Conservation (phyloP, 2,329 filamentous ascomycete genomes). For the Talaromyces marneffei region DNA sequence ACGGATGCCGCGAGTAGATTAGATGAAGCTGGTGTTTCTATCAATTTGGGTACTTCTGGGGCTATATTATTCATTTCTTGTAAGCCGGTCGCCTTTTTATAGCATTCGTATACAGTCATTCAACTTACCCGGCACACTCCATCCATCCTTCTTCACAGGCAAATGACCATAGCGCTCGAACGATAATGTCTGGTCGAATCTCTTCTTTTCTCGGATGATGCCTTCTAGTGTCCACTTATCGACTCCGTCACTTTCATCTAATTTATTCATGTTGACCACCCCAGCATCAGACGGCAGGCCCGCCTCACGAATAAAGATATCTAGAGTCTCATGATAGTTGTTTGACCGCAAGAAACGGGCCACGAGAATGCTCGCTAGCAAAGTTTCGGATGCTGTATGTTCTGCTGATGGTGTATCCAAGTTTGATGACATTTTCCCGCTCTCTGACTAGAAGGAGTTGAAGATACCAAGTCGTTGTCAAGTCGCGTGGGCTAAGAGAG, state of each 20-base stretch:
- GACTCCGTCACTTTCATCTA: constrained; percentile 21
- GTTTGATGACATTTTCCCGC: not conserved
- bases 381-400: constrained; percentile 9
- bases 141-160: constrained; percentile 28
- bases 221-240: constrained; percentile 52
- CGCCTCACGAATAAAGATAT: constrained; percentile 54
- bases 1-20: constrained; percentile 51
- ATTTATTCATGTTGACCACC: constrained; percentile 1
- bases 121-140: constrained; percentile 43
- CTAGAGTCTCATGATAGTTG: constrained; percentile 47
- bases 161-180: constrained; percentile 53
- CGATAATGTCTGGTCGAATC: constrained; percentile 49
- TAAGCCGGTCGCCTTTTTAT: not conserved
- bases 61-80: constrained; percentile 30
- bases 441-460: not conserved
- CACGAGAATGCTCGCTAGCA: constrained; percentile 33
- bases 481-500: not conserved
- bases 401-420: not conserved
- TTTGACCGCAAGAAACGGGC: constrained; percentile 41
- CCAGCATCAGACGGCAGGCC: constrained; percentile 49
- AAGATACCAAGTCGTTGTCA: not conserved
- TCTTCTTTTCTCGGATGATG: constrained; percentile 56
- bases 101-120: not conserved
- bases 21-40: constrained; percentile 44
- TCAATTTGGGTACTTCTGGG: constrained; percentile 39